phyloP scores from a whole-genome alignment of 345 rosid species.

The Corymbia maculata region DNA sequence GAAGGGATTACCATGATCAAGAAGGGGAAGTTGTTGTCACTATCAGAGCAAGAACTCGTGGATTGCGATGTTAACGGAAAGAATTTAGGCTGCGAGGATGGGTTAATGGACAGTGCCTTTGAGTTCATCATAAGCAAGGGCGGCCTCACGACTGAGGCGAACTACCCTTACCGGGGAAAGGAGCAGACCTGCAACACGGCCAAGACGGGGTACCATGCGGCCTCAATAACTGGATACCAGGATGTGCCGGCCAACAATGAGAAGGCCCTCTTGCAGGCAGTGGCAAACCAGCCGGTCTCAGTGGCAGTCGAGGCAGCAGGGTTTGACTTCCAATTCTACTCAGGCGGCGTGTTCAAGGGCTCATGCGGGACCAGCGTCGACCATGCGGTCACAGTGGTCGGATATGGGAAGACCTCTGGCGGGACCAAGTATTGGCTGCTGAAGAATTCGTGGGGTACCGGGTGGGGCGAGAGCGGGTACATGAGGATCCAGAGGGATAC shows the following conservation, averaged over 20 bases:
- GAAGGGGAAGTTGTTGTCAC: constrained; percentile 29
- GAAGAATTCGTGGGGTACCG: constrained; percentile 3
- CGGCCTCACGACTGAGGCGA: constrained; percentile 33
- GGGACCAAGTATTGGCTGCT: constrained; percentile 13
- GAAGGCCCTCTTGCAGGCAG: constrained; percentile 33
- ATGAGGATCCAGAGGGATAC: constrained; percentile 37
- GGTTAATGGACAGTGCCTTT: constrained; percentile 29
- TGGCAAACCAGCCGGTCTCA: constrained; percentile 37
- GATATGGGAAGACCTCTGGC: constrained; percentile 31
- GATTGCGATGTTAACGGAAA: constrained; percentile 24
- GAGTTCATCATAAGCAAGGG: constrained; percentile 19
- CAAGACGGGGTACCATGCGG: background rate
- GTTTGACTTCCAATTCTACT: constrained; percentile 19
- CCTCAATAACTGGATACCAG: constrained; percentile 19
- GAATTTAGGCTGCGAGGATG: constrained; percentile 26
- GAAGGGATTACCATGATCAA: constrained; percentile 38
- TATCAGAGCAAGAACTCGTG: constrained; percentile 48
- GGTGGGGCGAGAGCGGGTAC: constrained; percentile 8
- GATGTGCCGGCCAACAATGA: constrained; percentile 32
- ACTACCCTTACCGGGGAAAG: constrained; percentile 25
- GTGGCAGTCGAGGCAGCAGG: constrained; percentile 18
- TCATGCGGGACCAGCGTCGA: constrained; percentile 19
- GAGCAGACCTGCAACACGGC: constrained; percentile 20
- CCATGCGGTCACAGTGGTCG: constrained; percentile 42
- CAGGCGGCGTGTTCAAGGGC: constrained; percentile 26